Base-by-base conservation (phyloP, 306 rosid genomes). In the Inga leiocalycina region DNA sequence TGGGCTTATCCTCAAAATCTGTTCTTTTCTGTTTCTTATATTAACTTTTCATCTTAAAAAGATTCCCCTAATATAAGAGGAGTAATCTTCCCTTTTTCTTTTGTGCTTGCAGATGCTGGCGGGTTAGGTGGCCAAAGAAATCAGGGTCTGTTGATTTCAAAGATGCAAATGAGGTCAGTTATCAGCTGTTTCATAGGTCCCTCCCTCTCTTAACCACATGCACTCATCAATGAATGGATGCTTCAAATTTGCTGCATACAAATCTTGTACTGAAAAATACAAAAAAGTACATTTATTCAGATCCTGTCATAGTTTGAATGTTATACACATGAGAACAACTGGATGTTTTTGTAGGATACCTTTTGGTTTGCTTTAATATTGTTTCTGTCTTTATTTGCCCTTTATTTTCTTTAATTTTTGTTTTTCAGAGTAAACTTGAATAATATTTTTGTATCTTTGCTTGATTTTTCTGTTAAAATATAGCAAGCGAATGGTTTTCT, bases 141-240 rank as follows among this genome's bases (percentile, higher is more conserved):
- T 85, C 83, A 73, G 88, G 78, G 34, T 59, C 2, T 22, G 88
- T 84, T 22, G 44, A 88, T 82, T 94, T 88, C 87, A 96, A 96
- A 90, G 99, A 96, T 90, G 99, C 99, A 71, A 96, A 96, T 85
- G 98, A 96, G 97, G 99, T 92, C 49, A 62, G 89, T 51, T 67
- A 6, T 57, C 10, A 39, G 35, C 72, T 83, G 73, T 80, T 66
- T 37, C 70, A 34, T 85, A 24, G 80, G 37, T 80, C 65, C 27
- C 45, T 74, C 15, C 24, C 59, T 15, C 24, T 30, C 46, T 74
- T 51, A 10, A 32, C 41, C 45, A 34, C 65, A 49, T 15, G 24
- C 77, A 14, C 24, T 3, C 61, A 46, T 54, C 41, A 19, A 16
- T 14, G 14, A 71, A 41, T 17, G 35, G 10, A 61, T 76, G 76